Conservation (phyloP, 148 eudicot genomes). For the Arbutus unedo region DNA sequence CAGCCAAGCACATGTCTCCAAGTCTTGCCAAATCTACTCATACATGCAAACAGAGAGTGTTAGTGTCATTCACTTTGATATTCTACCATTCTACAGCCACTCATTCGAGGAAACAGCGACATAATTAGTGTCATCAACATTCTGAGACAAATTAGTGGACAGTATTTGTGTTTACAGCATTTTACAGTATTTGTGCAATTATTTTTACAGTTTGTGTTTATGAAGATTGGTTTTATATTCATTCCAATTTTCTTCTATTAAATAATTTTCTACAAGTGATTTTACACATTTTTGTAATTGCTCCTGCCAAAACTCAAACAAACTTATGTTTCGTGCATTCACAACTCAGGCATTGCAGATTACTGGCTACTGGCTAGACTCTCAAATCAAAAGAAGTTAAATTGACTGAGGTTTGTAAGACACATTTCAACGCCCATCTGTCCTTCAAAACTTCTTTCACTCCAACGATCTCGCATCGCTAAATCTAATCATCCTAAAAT, state of each 20-base stretch:
- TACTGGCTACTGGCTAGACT: neutral
- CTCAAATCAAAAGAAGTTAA: neutral
- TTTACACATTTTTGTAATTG: neutral
- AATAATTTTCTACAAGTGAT: neutral
- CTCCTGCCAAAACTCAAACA: neutral
- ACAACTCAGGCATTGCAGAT: neutral
- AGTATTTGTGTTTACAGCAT: neutral
- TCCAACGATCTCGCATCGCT: neutral
- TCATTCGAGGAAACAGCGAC: conserved; percentile 17
- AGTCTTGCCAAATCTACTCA: conserved; percentile 60
- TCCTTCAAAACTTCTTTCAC: neutral
- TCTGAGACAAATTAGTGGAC: neutral
- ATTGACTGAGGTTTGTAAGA: neutral
- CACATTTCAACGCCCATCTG: neutral
- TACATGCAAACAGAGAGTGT: conserved; percentile 13
- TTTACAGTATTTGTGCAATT: neutral
- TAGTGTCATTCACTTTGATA: neutral
- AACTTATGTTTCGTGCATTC: neutral
- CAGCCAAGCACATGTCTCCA: conserved; percentile 70
- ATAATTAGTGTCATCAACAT: neutral
- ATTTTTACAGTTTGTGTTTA: neutral
- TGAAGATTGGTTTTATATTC: neutral
- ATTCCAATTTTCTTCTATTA: neutral
- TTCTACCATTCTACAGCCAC: conserved; percentile 26
- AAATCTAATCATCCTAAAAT: neutral